These are phyloP conservation scores for Yamadazyma insecticola DNA, from an alignment of 805 yeast genomes.

Conservation along the genomic window DNA sequence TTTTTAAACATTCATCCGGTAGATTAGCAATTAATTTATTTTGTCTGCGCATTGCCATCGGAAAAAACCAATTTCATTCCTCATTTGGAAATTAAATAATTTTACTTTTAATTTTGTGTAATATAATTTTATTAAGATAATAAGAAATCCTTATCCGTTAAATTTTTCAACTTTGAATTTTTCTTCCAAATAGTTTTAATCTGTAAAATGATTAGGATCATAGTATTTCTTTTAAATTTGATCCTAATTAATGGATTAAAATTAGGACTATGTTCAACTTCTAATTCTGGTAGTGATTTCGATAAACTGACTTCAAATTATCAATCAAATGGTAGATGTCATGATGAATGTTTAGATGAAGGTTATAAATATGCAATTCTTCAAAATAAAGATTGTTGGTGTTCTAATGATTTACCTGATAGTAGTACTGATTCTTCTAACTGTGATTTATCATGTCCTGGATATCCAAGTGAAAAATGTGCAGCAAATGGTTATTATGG, in stretches of 20 bases:
- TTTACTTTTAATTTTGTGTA: too few relatives aligned
- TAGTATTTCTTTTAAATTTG: neutral
- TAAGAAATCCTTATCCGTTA: too few relatives aligned
- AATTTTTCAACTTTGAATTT: too few relatives aligned
- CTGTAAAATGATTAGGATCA: too few relatives aligned
- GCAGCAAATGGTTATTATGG: conserved; percentile 47
- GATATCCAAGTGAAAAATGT: conserved; percentile 39
- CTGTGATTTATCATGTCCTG: conserved; percentile 42
- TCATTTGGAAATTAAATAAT: too few relatives aligned
- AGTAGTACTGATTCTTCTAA: conserved; percentile 27
- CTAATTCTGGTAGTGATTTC: conserved; percentile 14
- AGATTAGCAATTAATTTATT: too few relatives aligned
- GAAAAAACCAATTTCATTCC: too few relatives aligned
- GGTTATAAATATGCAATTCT: conserved; percentile 52
- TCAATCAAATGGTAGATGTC: conserved; percentile 52
- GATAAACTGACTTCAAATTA: conserved; percentile 11
- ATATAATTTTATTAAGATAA: too few relatives aligned
- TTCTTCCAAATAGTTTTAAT: too few relatives aligned
- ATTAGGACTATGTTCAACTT: conserved; percentile 19
- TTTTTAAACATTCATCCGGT: too few relatives aligned
- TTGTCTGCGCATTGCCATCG: too few relatives aligned
- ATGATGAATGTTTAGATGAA: conserved; percentile 34
- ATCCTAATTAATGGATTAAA: conserved; percentile 2
- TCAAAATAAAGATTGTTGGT: conserved; percentile 54
- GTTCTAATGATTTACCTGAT: conserved; percentile 50